phyloP scores from a whole-genome alignment of 495 filamentous ascomycete genomes.

The Xylaria castorea region DNA sequence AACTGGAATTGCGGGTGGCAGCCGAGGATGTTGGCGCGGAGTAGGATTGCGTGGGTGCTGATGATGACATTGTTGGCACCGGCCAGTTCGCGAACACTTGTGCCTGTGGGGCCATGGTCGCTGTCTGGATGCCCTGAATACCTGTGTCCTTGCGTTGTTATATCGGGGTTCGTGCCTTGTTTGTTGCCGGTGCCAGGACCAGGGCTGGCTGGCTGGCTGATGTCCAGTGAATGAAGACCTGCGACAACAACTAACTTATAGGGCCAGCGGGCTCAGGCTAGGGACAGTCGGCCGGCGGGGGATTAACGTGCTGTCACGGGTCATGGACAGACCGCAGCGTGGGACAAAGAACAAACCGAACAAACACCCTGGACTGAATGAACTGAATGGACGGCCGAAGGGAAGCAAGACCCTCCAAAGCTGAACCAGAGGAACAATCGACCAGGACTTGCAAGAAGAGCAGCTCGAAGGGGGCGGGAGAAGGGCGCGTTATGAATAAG shows the following conservation, averaged over 20 bases:
- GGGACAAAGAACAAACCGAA: constrained; percentile 2
- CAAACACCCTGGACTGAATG: neutral
- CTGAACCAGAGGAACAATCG: neutral
- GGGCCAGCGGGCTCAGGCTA: constrained; percentile 1
- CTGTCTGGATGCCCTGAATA: neutral
- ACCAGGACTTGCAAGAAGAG: neutral
- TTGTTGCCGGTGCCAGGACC: neutral
- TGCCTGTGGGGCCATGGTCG: constrained; percentile 19
- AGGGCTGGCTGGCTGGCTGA: neutral
- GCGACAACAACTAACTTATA: neutral
- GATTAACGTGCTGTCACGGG: neutral
- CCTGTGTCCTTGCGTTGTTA: neutral
- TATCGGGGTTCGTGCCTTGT: constrained; percentile 1
- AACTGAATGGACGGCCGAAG: neutral
- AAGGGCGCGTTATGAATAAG: constrained; percentile 19
- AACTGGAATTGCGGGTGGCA: constrained; percentile 5
- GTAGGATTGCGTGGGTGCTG: constrained; percentile 3
- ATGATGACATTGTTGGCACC: constrained; percentile 20
- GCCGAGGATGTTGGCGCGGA: neutral
- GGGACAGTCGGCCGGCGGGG: neutral
- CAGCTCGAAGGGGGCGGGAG: neutral
- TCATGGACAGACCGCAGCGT: neutral
- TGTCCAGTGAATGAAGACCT: neutral
- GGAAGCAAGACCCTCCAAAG: neutral
- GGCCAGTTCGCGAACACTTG: neutral